These are phyloP conservation scores for Lentinus tigrinus DNA, from an alignment of 768 basidiomycete species.

Conservation along the genomic window DNA sequence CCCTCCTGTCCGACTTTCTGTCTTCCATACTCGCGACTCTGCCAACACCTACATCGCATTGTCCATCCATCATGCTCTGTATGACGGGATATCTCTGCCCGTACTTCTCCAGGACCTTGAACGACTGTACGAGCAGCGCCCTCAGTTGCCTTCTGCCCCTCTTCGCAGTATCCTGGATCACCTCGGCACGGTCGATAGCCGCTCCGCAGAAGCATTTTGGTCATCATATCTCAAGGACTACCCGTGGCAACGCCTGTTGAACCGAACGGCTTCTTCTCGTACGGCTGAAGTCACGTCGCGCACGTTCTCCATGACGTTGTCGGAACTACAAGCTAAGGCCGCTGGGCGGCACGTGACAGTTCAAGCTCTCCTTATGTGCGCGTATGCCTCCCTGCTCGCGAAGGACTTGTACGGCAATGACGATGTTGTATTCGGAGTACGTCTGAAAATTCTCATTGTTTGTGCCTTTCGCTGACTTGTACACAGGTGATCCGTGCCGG, in stretches of 20 bases:
- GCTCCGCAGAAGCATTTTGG: slow-evolving; percentile 27
- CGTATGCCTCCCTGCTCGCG: slow-evolving; percentile 30
- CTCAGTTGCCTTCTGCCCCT: slow-evolving; percentile 11
- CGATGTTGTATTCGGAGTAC: slow-evolving; percentile 34
- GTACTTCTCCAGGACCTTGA: slow-evolving; percentile 30
- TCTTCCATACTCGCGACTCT: slow-evolving; percentile 18
- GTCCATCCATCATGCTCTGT: slow-evolving; percentile 35
- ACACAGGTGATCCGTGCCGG: slow-evolving; percentile 33
- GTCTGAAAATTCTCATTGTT: neutral
- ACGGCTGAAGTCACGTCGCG: slow-evolving; percentile 5
- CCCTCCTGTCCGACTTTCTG: slow-evolving; percentile 17
- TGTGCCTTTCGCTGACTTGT: neutral
- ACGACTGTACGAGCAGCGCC: slow-evolving; percentile 15
- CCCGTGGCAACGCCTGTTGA: slow-evolving; percentile 11
- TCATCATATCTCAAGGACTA: slow-evolving; percentile 20
- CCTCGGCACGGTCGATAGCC: slow-evolving; percentile 16
- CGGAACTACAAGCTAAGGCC: slow-evolving; percentile 22
- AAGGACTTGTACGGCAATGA: slow-evolving; percentile 22
- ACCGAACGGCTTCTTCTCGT: slow-evolving; percentile 10
- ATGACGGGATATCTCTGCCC: slow-evolving; percentile 33
- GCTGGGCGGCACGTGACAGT: slow-evolving; percentile 29
- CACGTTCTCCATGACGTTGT: slow-evolving; percentile 15
- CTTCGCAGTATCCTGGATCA: slow-evolving; percentile 25
- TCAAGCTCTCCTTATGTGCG: slow-evolving; percentile 30
- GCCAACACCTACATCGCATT: slow-evolving; percentile 18